Evolutionary conservation across 768 basidiomycete species (phyloP), one percentile per base, ranked within the genome.

Genomic region (Psilocybe subaeruginosa): DNA sequence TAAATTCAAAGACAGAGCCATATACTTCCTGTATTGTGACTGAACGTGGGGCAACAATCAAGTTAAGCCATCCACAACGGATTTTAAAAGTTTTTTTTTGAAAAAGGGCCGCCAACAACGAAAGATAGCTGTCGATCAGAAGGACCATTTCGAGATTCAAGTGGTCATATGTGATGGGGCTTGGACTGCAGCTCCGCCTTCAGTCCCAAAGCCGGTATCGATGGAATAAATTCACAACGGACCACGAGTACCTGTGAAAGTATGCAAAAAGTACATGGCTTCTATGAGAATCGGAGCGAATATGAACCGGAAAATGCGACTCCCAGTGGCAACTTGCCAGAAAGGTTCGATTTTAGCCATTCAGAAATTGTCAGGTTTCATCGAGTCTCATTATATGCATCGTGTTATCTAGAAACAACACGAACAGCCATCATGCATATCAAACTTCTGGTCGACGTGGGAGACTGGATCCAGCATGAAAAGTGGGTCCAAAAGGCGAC

Each of bases 361-460:
- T 33, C 51, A 33, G 35, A 53, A 53, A 16, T 14, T 53, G 51
- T 33, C 30, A n/a, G 29, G 31, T 14, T 27, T 53, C 16, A 33
- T n/a, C 51, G 16, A 35, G 41, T 43, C 41, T 12, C 41, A 5
- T 8, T 43, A 43, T 14, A n/a, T 43, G 41, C 41, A 43, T 43
- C 41, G 41, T 43, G n/a, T 43, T 43, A 43, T 14, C n/a, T 12
- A n/a, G 41, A 43, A 16, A 43, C 41, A 43, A 43, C 41, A 16
- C 16, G n/a, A 53, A 33, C 51, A 53, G 51, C 35, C 49, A 37
- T 37, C 31, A 37, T 53, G 51, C 16, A 33, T 17, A 31, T 53
- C 51, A 14, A 30, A 14, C 16, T 51, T 29, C 50, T 14, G 12
- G 37, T 31, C 43, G 59, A 60, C 59, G 59, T 60, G 59, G 17